These are phyloP conservation scores for Tilletia setariae DNA, from an alignment of 1,284 basidiomycete genomes.

Conservation along the genomic window DNA sequence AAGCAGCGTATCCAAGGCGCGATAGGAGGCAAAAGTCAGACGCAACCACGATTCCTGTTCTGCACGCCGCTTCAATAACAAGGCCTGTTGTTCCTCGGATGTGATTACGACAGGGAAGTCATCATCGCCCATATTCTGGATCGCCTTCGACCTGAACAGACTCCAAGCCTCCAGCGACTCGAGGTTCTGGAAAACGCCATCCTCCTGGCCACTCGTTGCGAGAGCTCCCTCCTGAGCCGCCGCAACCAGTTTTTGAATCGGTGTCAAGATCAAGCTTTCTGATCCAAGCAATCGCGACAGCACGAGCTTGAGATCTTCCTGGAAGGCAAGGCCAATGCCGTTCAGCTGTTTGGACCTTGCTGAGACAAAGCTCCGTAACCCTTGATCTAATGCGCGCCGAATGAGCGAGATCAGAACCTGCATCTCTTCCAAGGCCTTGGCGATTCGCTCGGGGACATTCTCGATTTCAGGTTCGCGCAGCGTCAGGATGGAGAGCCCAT, in stretches of 20 bases:
- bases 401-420: not conserved
- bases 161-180: no score
- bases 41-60: slow-evolving; percentile 3
- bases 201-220: not conserved
- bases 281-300: slow-evolving; percentile 1
- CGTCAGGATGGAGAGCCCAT: not conserved
- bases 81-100: no score
- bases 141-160: no score
- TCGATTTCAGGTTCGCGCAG: no score
- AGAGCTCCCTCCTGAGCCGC: no score
- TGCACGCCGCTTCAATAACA: not conserved
- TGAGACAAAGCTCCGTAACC: not conserved
- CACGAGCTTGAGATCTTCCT: not conserved
- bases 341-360: not conserved
- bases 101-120: no score
- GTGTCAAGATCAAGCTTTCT: not conserved
- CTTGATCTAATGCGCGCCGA: not conserved
- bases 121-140: no score
- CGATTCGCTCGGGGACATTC: not conserved
- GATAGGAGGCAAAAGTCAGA: not conserved
- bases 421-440: slow-evolving; percentile 1
- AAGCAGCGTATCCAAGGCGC: not conserved
- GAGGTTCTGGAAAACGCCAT: no score
- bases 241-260: no score
- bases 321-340: not conserved